phyloP scores from a whole-genome alignment of 192 early-diverging fungal genomes.

The Allomyces macrogynus region DNA sequence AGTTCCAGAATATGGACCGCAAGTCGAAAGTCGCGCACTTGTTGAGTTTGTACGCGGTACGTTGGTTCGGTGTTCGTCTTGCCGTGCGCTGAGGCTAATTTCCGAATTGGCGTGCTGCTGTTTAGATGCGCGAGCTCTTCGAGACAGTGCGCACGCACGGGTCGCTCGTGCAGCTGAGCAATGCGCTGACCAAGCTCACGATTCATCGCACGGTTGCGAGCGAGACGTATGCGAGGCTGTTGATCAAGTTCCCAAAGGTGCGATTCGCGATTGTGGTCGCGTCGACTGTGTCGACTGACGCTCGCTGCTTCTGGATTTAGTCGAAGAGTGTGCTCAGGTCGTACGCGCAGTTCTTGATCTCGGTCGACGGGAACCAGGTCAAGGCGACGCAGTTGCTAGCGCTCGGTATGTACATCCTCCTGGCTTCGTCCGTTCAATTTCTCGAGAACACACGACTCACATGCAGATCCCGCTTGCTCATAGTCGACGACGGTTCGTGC shows the following conservation, averaged over 20 bases:
- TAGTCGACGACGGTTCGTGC: no score
- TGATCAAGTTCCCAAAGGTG: not conserved
- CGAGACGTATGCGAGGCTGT: not conserved
- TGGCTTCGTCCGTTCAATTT: not conserved
- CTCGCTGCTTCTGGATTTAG: not conserved
- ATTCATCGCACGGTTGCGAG: not conserved
- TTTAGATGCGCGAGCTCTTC: not conserved
- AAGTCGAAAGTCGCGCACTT: not conserved
- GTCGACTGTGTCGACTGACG: no score
- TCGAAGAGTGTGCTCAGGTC: not conserved
- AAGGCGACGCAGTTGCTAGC: not conserved
- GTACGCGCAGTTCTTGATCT: not conserved
- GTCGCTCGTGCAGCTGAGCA: not conserved
- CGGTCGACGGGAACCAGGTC: not conserved
- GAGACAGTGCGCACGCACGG: not conserved
- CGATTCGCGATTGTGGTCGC: no score
- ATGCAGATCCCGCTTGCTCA: no score
- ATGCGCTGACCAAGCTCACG: not conserved
- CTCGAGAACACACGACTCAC: no score
- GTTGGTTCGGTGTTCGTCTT: no score
- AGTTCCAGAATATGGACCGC: not conserved
- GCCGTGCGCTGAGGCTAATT: no score
- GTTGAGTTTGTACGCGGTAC: not conserved
- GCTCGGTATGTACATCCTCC: not conserved
- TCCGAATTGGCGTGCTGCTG: no score